A percentile compares a stretch with the other conserved stretches of the same genome.
Evolutionary conservation across 768 basidiomycete genomes (phyloP).

Genomic region (Lentinula guzmanii): DNA sequence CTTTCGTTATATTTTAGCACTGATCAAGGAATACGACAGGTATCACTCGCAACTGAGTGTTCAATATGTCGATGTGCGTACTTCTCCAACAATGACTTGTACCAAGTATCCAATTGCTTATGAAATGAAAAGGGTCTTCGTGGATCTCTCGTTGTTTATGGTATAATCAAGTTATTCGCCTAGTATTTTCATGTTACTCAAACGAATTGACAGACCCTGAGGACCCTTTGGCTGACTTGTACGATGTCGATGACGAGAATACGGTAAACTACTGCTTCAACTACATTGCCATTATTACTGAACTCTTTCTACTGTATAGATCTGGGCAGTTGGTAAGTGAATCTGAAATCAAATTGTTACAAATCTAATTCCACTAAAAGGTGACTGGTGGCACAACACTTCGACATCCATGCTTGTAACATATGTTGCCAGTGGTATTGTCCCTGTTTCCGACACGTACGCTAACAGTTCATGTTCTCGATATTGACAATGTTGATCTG

Average conservation of each 20-base stretch:
- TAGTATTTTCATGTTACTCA: background rate
- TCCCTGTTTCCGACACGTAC: constrained; percentile 28
- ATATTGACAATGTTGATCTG: background rate
- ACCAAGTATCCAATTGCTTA: background rate
- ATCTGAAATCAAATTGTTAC: constrained; percentile 15
- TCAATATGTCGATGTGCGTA: constrained; percentile 13
- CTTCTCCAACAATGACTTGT: background rate
- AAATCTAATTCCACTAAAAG: constrained; percentile 7
- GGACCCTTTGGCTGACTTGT: constrained; percentile 33
- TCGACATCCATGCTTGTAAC: constrained; percentile 18
- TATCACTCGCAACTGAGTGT: background rate
- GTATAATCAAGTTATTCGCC: constrained; percentile 13
- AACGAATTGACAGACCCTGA: constrained; percentile 19
- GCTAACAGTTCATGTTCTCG: constrained; percentile 19
- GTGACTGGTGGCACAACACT: constrained; percentile 38
- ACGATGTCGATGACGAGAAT: constrained; percentile 27
- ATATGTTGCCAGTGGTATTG: constrained; percentile 16
- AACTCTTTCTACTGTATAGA: background rate
- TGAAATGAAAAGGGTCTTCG: constrained; percentile 19
- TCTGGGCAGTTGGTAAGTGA: constrained; percentile 1
- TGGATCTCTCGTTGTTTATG: constrained; percentile 27
- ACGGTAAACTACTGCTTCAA: background rate
- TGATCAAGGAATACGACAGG: background rate
- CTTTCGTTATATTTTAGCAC: background rate
- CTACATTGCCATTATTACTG: background rate